Evolutionary conservation across 129 eudicot genomes (phyloP), one percentile per base, ranked within the genome.

Genomic region (Pulicaria dysenterica): DNA sequence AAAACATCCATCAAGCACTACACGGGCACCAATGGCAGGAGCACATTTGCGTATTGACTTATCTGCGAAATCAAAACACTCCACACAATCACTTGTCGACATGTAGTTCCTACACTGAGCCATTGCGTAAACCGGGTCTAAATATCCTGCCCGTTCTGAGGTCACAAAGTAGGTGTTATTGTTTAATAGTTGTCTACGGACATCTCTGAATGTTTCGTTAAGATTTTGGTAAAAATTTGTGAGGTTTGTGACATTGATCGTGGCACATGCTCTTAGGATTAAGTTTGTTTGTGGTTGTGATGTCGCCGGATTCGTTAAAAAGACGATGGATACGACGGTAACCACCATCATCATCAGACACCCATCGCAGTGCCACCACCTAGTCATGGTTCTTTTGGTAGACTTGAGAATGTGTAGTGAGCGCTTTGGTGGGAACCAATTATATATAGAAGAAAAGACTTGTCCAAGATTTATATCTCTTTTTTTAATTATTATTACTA

Each of bases 51-150:
- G 79, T n/a, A 90, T 90, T 34, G 42, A 62, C 8, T 43, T 9
- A 24, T 77, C 84, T 0, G 91, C 90, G 4, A 80, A 82, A 71
- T 85, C 82, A 41, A 84, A 87, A 76, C 96, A 90, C 15, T 85
- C 80, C 7, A 87, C 38, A 40, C 96, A 90, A 55, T 87, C 91
- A 2, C 43, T 50, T 0, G 51, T 56, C 3, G 93, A 78, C 73
- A 90, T 62, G 79, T 90, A 90, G 42, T 90, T 81, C 53, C 93
- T 61, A 77, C 96, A 90, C 84, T 87, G 93, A 9, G 65, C 87
- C 87, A 87, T 55, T 4, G 82, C 91, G 14, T 90, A 90, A 10
- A 83, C 94, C 9, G 84, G 84, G 74, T 82, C 81, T 3, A 92
- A 78, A 10, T 81, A 80, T 60, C 92, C 76, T 0, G 93, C 74